These are phyloP conservation scores for Davidsoniella neocaledoniae DNA, from an alignment of 2,329 filamentous ascomycete species.

Conservation along the genomic window DNA sequence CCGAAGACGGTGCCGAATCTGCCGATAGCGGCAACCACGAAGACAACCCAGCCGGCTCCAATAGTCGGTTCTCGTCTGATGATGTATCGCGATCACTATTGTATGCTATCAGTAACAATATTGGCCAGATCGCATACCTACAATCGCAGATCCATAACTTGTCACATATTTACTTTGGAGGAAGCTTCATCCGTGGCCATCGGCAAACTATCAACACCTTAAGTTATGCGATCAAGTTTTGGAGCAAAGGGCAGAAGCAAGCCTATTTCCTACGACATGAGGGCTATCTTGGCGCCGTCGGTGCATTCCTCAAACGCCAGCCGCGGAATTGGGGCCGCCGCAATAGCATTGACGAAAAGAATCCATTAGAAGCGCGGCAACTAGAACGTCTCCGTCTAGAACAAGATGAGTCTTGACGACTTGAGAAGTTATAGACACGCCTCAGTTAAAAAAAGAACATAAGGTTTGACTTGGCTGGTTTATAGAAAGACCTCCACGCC, in stretches of 20 bases:
- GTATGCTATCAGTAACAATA: constrained; percentile 95
- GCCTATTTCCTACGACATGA: constrained; percentile 93
- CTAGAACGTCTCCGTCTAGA: constrained; percentile 10
- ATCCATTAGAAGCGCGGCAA: constrained; percentile 18
- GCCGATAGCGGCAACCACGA: constrained; percentile 7
- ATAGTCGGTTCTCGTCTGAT: constrained; percentile 50
- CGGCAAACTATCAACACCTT: constrained; percentile 96
- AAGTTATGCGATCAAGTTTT: constrained; percentile 93
- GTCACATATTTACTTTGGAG: constrained; percentile 91
- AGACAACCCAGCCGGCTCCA: constrained; percentile 14
- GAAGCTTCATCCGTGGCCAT: constrained; percentile 90
- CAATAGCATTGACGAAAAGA: constrained; percentile 50
- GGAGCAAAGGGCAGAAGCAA: constrained; percentile 85
- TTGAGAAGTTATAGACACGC: no score
- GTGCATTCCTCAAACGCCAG: constrained; percentile 83
- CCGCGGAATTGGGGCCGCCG: constrained; percentile 81
- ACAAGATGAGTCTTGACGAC: no score
- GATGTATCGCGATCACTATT: constrained; percentile 84
- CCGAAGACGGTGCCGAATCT: constrained; percentile 50
- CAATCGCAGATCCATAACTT: constrained; percentile 88
- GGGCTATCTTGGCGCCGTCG: constrained; percentile 85
- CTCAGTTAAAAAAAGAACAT: no score
- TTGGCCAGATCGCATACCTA: constrained; percentile 94
- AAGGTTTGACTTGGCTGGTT: no score
- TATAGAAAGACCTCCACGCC: no score